phyloP scores from a whole-genome alignment of 164 flowering plant genomes.

The Tetrastigma voinierianum region DNA sequence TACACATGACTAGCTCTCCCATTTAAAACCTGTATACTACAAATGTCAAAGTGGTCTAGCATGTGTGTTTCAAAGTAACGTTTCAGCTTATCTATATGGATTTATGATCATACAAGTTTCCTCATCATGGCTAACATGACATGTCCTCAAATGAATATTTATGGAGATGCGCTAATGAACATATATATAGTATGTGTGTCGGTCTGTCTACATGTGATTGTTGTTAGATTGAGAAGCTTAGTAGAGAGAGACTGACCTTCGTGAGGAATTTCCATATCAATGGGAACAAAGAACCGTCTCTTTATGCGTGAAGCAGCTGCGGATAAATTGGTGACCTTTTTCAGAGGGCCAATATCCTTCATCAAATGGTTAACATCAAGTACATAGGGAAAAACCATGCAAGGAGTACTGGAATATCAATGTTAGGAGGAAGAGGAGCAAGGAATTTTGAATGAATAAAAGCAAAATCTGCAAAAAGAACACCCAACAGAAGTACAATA shows the following conservation, averaged over 20 bases:
- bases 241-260: conserved; percentile 41
- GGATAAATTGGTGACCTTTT: conserved; percentile 43
- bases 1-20: not conserved
- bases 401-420: conserved; percentile 58
- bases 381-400: conserved; percentile 53
- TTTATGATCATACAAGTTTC: not conserved
- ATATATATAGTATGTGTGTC: not conserved
- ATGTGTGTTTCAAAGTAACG: not conserved
- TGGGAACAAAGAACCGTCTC: conserved; percentile 52
- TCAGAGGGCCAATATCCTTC: conserved; percentile 53
- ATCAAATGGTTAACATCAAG: conserved; percentile 65
- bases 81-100: not conserved
- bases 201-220: no score
- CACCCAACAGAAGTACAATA: not conserved
- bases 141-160: not conserved
- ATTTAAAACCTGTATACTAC: not conserved
- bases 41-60: not conserved
- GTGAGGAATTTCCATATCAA: conserved; percentile 59
- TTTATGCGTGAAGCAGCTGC: conserved; percentile 60
- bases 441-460: conserved; percentile 77
- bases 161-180: not conserved
- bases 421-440: conserved; percentile 61
- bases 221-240: not conserved
- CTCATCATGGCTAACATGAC: not conserved
- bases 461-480: conserved; percentile 61